phyloP scores from a whole-genome alignment of 768 basidiomycete species.

The Agaricus blazei region DNA sequence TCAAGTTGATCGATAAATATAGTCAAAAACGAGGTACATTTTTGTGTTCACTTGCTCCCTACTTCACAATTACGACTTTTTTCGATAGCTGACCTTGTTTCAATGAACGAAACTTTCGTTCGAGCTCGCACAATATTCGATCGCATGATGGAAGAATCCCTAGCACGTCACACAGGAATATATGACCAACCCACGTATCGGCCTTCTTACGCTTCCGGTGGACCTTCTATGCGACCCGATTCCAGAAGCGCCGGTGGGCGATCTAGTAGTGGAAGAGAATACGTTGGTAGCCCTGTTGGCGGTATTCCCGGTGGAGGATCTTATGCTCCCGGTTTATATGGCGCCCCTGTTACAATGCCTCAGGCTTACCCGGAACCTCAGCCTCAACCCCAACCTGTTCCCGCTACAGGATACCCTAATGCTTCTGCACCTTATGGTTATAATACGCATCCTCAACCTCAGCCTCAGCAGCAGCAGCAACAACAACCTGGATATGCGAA shows the following conservation, averaged over 20 bases:
- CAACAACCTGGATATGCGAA: conserved; percentile 15
- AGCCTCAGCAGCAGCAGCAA: conserved; percentile 13
- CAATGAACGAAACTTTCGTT: conserved; percentile 93
- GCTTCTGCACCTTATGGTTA: conserved; percentile 10
- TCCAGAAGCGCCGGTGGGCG: not conserved
- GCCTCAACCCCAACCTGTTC: not conserved
- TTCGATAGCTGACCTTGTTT: conserved; percentile 76
- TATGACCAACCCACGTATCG: conserved; percentile 39
- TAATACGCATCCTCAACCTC: conserved; percentile 10
- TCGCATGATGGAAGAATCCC: conserved; percentile 87
- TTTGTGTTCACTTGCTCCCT: not conserved
- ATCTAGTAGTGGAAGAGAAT: conserved; percentile 1
- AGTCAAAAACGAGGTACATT: conserved; percentile 76
- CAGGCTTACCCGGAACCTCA: conserved; percentile 11
- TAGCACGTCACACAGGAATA: conserved; percentile 67
- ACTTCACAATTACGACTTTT: not conserved
- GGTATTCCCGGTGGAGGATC: not conserved
- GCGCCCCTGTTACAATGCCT: conserved; percentile 6
- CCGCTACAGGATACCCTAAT: not conserved
- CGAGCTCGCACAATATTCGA: conserved; percentile 88
- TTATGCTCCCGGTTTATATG: conserved; percentile 3
- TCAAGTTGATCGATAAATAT: conserved; percentile 95
- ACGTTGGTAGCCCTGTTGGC: conserved; percentile 1
- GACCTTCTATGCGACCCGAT: conserved; percentile 16
- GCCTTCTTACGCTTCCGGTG: conserved; percentile 8